phyloP scores from a whole-genome alignment of 2,329 filamentous ascomycete genomes.

The Coleophoma eucalyptorum region DNA sequence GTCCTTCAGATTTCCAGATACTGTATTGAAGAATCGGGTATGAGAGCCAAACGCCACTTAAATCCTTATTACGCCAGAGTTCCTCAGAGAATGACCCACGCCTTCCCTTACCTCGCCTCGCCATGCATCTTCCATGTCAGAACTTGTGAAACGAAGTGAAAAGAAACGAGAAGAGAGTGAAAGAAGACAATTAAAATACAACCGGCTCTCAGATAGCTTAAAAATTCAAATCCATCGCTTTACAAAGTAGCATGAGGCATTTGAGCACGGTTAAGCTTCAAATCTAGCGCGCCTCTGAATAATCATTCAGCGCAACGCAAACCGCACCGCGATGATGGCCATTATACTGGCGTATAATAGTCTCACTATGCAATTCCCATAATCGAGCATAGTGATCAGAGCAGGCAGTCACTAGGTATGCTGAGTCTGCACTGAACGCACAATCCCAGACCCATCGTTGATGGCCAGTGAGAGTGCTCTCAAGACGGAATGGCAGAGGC shows the following conservation, averaged over 20 bases:
- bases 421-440: conserved; percentile 69
- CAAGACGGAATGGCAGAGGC: conserved; percentile 56
- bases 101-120: too few relatives aligned
- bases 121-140: too few relatives aligned
- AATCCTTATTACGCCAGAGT: too few relatives aligned
- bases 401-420: conserved; percentile 71
- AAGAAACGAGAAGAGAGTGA: background rate
- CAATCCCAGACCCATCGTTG: conserved; percentile 80
- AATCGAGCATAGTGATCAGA: conserved; percentile 70
- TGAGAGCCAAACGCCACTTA: too few relatives aligned
- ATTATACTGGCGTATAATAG: conserved; percentile 72
- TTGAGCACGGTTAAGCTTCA: too few relatives aligned
- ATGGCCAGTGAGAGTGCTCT: conserved; percentile 67
- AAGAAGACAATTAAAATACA: background rate
- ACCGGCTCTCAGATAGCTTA: background rate
- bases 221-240: background rate
- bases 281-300: conserved; percentile 28
- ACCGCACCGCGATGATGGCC: conserved; percentile 71
- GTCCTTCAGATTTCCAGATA: too few relatives aligned
- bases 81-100: too few relatives aligned
- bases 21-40: too few relatives aligned
- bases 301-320: conserved; percentile 70
- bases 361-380: conserved; percentile 68
- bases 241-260: too few relatives aligned
- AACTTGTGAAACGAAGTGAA: too few relatives aligned